Conservation (phyloP, 202 grass and related monocot species). For the Setaria viridis region DNA sequence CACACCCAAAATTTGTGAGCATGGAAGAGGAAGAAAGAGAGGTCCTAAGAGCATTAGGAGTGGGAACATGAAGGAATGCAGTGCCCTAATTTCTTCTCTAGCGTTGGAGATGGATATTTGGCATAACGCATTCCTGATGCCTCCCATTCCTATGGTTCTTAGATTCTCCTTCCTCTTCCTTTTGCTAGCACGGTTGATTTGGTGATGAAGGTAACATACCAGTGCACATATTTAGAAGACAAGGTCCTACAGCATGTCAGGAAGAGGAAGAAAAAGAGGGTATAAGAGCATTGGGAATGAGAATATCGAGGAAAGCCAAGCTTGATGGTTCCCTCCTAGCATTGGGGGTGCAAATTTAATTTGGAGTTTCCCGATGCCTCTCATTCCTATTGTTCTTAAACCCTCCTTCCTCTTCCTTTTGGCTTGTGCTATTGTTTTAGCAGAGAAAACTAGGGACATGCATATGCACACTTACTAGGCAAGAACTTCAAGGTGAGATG, state of each 20-base stretch:
- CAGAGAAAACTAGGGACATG: background rate
- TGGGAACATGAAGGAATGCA: slow-evolving; percentile 47
- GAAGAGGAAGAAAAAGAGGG: slow-evolving; percentile 42
- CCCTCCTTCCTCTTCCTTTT: slow-evolving; percentile 45
- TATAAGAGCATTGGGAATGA: slow-evolving; percentile 34
- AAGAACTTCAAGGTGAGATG: background rate
- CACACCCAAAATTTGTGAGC: background rate
- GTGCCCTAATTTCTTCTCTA: slow-evolving; percentile 4
- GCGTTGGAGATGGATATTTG: background rate
- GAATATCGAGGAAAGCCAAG: slow-evolving; percentile 32
- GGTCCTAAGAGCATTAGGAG: slow-evolving; percentile 30
- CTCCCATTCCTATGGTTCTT: slow-evolving; percentile 49
- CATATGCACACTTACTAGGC: background rate
- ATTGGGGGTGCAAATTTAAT: background rate
- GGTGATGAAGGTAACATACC: background rate
- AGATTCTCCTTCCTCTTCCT: slow-evolving; percentile 41
- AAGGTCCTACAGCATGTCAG: background rate
- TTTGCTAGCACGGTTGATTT: background rate
- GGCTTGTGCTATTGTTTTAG: background rate
- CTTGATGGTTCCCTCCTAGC: background rate
- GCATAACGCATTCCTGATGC: slow-evolving; percentile 18
- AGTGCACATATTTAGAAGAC: background rate
- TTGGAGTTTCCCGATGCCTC: slow-evolving; percentile 40
- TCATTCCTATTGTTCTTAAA: slow-evolving; percentile 50
- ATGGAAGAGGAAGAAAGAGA: slow-evolving; percentile 45